These are phyloP conservation scores for Priceomyces medius DNA, from an alignment of 805 yeast genomes.

Conservation along the genomic window DNA sequence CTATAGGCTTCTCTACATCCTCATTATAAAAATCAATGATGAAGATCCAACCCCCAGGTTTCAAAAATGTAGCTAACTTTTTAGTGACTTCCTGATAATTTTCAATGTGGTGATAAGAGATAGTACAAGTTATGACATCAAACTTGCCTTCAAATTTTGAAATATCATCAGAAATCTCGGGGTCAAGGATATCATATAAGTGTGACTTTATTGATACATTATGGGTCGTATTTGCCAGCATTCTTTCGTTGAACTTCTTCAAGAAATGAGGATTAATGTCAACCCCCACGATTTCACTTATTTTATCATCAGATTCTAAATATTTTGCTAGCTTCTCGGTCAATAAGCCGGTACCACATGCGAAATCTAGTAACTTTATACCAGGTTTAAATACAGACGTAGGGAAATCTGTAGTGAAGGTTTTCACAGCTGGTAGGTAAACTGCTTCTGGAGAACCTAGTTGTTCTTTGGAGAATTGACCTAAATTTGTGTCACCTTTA, in stretches of 20 bases:
- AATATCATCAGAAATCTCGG: constrained; percentile 9
- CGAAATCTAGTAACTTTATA: constrained; percentile 36
- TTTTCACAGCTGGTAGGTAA: constrained; percentile 13
- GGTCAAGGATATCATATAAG: constrained; percentile 26
- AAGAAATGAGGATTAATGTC: constrained; percentile 33
- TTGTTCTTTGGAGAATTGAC: constrained; percentile 13
- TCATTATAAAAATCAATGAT: constrained; percentile 41
- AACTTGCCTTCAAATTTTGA: constrained; percentile 19
- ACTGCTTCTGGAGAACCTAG: constrained; percentile 11
- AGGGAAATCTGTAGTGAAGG: constrained; percentile 9
- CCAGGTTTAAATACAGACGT: constrained; percentile 19
- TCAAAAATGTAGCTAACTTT: constrained; percentile 31
- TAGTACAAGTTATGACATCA: constrained; percentile 36
- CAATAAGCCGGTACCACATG: constrained; percentile 44
- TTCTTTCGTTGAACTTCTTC: constrained; percentile 13
- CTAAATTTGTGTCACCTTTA: constrained; percentile 12
- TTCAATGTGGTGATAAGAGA: constrained; percentile 40
- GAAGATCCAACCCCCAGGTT: constrained; percentile 32
- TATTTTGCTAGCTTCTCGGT: constrained; percentile 31
- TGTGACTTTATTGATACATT: constrained; percentile 11
- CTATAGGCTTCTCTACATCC: constrained; percentile 22
- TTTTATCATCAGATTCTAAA: constrained; percentile 13
- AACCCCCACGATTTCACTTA: constrained; percentile 29
- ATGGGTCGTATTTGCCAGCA: constrained; percentile 8
- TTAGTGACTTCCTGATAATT: constrained; percentile 28